Conservation (phyloP, 2,329 filamentous ascomycete genomes). For the Ophiocordyceps sinensis region DNA sequence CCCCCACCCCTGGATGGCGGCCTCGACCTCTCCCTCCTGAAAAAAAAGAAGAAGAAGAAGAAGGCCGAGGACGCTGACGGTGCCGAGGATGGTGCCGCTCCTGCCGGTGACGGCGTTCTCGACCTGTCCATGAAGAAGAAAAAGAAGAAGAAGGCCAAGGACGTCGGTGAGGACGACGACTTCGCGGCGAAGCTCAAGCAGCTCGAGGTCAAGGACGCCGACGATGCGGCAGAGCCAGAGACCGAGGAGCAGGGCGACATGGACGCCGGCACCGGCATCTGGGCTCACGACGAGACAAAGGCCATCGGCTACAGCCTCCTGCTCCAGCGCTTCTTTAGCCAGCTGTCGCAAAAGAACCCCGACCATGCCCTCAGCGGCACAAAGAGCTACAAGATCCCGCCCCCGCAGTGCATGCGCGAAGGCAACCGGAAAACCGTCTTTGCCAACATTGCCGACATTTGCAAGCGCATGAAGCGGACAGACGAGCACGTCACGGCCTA, state of each 20-base stretch:
- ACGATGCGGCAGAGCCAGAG: conserved; percentile 31
- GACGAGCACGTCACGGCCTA: conserved; percentile 97
- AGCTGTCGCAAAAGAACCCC: conserved; percentile 90
- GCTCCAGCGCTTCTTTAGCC: conserved; percentile 83
- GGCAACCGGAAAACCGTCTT: conserved; percentile 99
- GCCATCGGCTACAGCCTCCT: conserved; percentile 75
- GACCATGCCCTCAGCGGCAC: conserved; percentile 79
- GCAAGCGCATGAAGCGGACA: conserved; percentile 97
- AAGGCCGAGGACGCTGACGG: conserved; percentile 29
- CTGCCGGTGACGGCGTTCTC: conserved; percentile 36
- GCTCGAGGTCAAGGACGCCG: conserved; percentile 53
- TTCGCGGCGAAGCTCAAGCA: conserved; percentile 47
- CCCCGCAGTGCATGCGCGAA: conserved; percentile 96
- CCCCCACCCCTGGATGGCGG: conserved; percentile 35
- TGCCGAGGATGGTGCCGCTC: conserved; percentile 29
- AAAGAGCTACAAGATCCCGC: conserved; percentile 98
- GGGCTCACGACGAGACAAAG: conserved; percentile 66
- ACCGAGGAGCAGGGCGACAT: conserved; percentile 57
- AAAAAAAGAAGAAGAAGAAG: conserved; percentile 67
- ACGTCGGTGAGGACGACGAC: conserved; percentile 48
- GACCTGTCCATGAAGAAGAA: conserved; percentile 69
- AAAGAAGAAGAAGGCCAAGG: conserved; percentile 48
- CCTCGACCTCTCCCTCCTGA: conserved; percentile 50
- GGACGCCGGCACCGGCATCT: conserved; percentile 79
- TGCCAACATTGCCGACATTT: conserved; percentile 96